Evolutionary conservation across 805 yeast species (phyloP), one percentile per base, ranked within the genome.

Genomic region (Phaffomyces opuntiae): DNA sequence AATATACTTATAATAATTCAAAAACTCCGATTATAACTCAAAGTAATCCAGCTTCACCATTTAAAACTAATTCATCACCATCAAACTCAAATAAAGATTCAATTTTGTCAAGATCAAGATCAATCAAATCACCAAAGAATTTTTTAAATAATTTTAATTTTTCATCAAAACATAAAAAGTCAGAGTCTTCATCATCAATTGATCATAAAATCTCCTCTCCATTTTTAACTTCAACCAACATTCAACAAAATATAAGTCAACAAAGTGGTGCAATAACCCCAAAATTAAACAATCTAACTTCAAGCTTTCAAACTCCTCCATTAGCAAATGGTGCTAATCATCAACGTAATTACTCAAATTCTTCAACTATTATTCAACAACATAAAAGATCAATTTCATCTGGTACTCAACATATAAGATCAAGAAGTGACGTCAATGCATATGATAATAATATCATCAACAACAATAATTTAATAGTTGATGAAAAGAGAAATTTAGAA

Each of bases 271-370:
- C 27, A 41, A 33, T 29, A 14, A 49, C 61, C 7, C 55, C 57
- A 37, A 50, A 42, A 46, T 12, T 17, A 29, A 37, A 39, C 36
- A 16, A 54, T 32, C 56, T 59, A 14, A 55, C 63, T 1, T 44
- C 53, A 29, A 29, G 31, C 7, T 59, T 57, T 43, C 52, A 55
- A 9, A 59, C 63, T 1, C 63, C 62, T 6, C 63, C 63, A n/a
- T 46, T 56, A 4, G 26, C n/a, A 6, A 12, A 37, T 16, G 32
- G n/a, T 3, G 9, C 11, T 11, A 29, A 29, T 29, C 44, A 44
- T 26, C 42, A 40, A n/a, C 46, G 43, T 33, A 45, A 49, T 29
- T 42, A 36, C 19, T 39, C 44, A 14, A 40, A 40, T 19, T 45
- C 48, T 24, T 21, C 39, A 4, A 24, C 29, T 9, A 34, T 34